phyloP scores from a whole-genome alignment of 2,329 filamentous ascomycete genomes.

The Keithomyces neogunnii region DNA sequence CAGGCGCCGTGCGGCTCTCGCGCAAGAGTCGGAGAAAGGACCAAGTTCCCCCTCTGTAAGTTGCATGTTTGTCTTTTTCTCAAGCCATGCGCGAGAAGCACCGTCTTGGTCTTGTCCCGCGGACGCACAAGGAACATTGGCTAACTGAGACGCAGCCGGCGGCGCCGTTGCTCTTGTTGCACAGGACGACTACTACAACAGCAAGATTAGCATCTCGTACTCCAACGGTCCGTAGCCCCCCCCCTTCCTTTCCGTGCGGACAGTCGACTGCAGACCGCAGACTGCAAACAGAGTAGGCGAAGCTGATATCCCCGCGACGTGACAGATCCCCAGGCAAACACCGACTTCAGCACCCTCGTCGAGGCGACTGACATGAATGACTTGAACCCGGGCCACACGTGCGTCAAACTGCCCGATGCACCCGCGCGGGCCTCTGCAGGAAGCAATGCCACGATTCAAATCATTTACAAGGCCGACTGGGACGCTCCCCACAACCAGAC shows the following conservation, averaged over 20 bases:
- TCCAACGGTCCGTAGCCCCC: slow-evolving; percentile 29
- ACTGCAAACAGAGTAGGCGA: background rate
- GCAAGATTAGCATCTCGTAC: slow-evolving; percentile 42
- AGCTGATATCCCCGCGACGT: background rate
- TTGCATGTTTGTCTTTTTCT: background rate
- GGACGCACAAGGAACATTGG: background rate
- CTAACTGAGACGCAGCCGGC: slow-evolving; percentile 25
- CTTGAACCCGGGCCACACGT: slow-evolving; percentile 37
- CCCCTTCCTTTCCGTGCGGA: background rate
- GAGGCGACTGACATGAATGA: slow-evolving; percentile 25
- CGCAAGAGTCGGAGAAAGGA: slow-evolving; percentile 28
- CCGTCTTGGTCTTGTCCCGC: background rate
- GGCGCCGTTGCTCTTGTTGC: slow-evolving; percentile 42
- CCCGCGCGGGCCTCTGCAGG: slow-evolving; percentile 26
- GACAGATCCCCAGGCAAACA: slow-evolving; percentile 28
- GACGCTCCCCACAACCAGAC: slow-evolving; percentile 33
- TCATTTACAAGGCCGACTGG: slow-evolving; percentile 37
- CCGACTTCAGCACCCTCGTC: slow-evolving; percentile 31
- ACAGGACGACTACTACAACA: slow-evolving; percentile 43
- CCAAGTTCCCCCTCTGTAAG: slow-evolving; percentile 41
- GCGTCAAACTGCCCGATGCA: slow-evolving; percentile 28
- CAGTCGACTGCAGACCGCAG: no score
- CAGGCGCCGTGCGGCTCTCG: slow-evolving; percentile 43
- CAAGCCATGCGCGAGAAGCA: background rate
- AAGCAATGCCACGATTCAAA: slow-evolving; percentile 38